Conservation (phyloP, 2,329 filamentous ascomycete species). For the Monosporascus sp. region DNA sequence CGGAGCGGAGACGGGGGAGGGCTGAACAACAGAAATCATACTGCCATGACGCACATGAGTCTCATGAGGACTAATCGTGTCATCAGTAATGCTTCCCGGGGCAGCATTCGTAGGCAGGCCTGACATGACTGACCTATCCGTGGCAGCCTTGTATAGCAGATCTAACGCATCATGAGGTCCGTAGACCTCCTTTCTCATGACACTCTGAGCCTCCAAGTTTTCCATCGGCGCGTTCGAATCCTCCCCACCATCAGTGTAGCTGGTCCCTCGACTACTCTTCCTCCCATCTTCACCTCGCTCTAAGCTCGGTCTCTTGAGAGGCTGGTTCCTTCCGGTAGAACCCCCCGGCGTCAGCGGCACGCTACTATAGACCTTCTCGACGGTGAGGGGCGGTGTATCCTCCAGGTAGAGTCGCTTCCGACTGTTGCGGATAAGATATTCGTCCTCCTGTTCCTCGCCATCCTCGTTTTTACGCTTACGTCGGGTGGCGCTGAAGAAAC, state of each 20-base stretch:
- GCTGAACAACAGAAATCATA: slow-evolving; percentile 18
- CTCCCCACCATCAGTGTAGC: slow-evolving; percentile 33
- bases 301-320: slow-evolving; percentile 55
- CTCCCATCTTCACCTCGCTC: slow-evolving; percentile 30
- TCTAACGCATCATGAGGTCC: slow-evolving; percentile 91
- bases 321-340: slow-evolving; percentile 59
- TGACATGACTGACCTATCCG: slow-evolving; percentile 45
- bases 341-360: slow-evolving; percentile 62
- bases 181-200: slow-evolving; percentile 71
- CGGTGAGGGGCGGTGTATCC: slow-evolving; percentile 36
- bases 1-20: slow-evolving; percentile 16
- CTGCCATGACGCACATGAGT: slow-evolving; percentile 20
- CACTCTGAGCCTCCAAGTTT: slow-evolving; percentile 59
- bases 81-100: slow-evolving; percentile 14
- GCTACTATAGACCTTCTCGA: slow-evolving; percentile 44
- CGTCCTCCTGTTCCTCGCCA: slow-evolving; percentile 50
- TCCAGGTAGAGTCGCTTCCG: slow-evolving; percentile 59
- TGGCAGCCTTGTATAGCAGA: slow-evolving; percentile 81
- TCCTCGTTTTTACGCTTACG: slow-evolving; percentile 80
- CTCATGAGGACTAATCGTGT: slow-evolving; percentile 22
- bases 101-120: slow-evolving; percentile 3
- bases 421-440: slow-evolving; percentile 69
- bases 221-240: slow-evolving; percentile 58
- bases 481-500: slow-evolving; percentile 91
- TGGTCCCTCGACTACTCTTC: slow-evolving; percentile 25